Conservation (phyloP, 2,329 filamentous ascomycete genomes). For the Xylaria sp. region DNA sequence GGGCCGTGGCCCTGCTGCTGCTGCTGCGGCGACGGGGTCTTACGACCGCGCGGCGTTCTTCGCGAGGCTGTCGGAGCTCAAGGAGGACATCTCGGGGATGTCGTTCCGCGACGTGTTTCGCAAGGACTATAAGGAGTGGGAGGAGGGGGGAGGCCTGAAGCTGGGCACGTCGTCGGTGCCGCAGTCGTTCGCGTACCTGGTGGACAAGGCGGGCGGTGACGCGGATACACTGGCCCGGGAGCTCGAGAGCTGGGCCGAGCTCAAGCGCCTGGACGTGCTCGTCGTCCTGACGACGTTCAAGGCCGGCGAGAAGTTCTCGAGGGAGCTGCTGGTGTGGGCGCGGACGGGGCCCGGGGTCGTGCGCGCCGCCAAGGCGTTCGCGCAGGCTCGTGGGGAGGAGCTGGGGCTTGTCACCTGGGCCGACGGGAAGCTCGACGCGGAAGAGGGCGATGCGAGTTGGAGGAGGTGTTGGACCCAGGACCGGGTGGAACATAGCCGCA, state of each 20-base stretch:
- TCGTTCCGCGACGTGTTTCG: slow-evolving; percentile 68
- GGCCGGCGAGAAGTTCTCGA: slow-evolving; percentile 56
- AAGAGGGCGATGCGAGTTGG: slow-evolving; percentile 44
- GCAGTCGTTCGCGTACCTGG: slow-evolving; percentile 63
- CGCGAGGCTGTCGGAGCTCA: slow-evolving; percentile 62
- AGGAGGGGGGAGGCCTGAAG: slow-evolving; percentile 47
- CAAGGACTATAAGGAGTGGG: slow-evolving; percentile 87
- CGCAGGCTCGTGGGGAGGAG: slow-evolving; percentile 44
- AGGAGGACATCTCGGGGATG: slow-evolving; percentile 66
- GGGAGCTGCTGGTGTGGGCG: slow-evolving; percentile 72
- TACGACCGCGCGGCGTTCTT: slow-evolving; percentile 63
- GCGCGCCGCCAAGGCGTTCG: slow-evolving; percentile 59
- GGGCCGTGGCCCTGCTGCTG: too few relatives aligned
- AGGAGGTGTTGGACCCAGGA: slow-evolving; percentile 69
- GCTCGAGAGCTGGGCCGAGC: slow-evolving; percentile 56
- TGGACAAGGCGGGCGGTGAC: slow-evolving; percentile 52
- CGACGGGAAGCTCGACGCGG: slow-evolving; percentile 49
- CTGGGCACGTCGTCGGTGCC: slow-evolving; percentile 72
- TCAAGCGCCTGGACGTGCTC: slow-evolving; percentile 63
- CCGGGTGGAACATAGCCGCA: slow-evolving; percentile 62
- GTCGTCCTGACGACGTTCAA: slow-evolving; percentile 71
- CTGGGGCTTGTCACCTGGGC: slow-evolving; percentile 61
- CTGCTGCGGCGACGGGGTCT: slow-evolving; percentile 26
- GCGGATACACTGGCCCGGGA: slow-evolving; percentile 51
- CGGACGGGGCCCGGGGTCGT: slow-evolving; percentile 50